Percentiles rank a stretch among this genome's conserved stretches.
phyloP scores from a whole-genome alignment of 768 basidiomycete genomes.

The Auriscalpium vulgare region DNA sequence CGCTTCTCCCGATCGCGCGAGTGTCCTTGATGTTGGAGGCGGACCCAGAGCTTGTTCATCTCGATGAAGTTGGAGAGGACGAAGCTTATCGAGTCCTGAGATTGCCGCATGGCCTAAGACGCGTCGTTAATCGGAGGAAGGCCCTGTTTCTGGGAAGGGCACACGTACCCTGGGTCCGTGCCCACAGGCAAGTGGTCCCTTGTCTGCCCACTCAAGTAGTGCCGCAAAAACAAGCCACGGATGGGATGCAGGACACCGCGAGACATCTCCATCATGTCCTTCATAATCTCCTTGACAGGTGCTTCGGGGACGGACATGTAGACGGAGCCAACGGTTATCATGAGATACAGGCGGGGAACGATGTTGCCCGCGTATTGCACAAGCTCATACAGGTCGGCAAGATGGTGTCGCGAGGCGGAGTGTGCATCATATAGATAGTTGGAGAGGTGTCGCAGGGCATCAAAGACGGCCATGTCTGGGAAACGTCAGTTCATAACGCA shows the following conservation, averaged over 20 bases:
- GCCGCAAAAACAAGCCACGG: slow-evolving; percentile 88
- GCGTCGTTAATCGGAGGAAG: not conserved
- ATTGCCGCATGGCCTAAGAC: slow-evolving; percentile 72
- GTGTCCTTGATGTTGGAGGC: slow-evolving; percentile 95
- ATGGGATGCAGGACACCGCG: slow-evolving; percentile 96
- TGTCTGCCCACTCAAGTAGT: slow-evolving; percentile 96
- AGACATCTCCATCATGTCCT: slow-evolving; percentile 99
- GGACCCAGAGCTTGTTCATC: slow-evolving; percentile 99
- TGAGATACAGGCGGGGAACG: slow-evolving; percentile 88
- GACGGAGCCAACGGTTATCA: slow-evolving; percentile 99
- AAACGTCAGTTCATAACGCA: not conserved
- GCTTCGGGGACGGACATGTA: slow-evolving; percentile 99
- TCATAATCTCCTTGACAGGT: slow-evolving; percentile 99
- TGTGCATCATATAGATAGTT: slow-evolving; percentile 98
- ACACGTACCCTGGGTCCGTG: slow-evolving; percentile 63
- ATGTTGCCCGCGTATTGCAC: slow-evolving; percentile 99
- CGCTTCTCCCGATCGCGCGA: slow-evolving; percentile 96
- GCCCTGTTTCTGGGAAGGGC: not conserved
- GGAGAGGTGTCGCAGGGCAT: slow-evolving; percentile 88
- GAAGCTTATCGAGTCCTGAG: slow-evolving; percentile 94
- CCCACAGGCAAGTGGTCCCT: slow-evolving; percentile 93
- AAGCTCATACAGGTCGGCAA: slow-evolving; percentile 97
- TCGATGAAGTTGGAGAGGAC: slow-evolving; percentile 98
- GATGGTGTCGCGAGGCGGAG: slow-evolving; percentile 82
- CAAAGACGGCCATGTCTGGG: slow-evolving; percentile 96